Evolutionary conservation across 257 asterid genomes (phyloP).

Genomic region (Voacanga thouarsii): DNA sequence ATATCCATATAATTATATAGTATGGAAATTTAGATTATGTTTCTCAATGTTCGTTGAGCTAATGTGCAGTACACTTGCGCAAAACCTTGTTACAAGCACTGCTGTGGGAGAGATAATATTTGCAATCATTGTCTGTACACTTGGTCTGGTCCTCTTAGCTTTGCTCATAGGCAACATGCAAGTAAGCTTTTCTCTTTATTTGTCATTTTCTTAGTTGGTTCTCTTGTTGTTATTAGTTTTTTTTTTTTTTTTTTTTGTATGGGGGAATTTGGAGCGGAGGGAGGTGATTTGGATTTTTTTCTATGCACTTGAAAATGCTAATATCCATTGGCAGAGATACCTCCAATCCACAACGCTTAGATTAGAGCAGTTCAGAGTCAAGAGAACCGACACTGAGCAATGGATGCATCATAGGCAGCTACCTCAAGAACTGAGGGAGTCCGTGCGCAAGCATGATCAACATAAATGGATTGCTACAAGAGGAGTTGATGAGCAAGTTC

Average conservation of each 20-base stretch:
- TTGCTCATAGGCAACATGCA: constrained; percentile 97
- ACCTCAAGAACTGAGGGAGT: constrained; percentile 78
- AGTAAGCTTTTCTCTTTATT: constrained; percentile 35
- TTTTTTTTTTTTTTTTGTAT: too few species aligned
- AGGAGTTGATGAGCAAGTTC: constrained; percentile 87
- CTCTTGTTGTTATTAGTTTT: too few species aligned
- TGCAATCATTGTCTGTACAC: constrained; percentile 67
- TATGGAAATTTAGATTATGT: constrained; percentile 2
- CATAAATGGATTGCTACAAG: constrained; percentile 90
- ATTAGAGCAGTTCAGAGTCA: constrained; percentile 91
- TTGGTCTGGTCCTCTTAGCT: constrained; percentile 86
- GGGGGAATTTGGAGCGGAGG: neutral
- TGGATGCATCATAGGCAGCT: constrained; percentile 99
- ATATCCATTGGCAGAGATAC: constrained; percentile 56
- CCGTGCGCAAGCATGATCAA: constrained; percentile 87
- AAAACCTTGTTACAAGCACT: constrained; percentile 73
- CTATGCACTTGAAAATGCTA: neutral
- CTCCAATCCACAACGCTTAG: constrained; percentile 90
- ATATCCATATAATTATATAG: neutral
- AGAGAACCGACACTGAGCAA: constrained; percentile 85
- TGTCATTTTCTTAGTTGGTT: neutral
- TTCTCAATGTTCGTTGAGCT: neutral
- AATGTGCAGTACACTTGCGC: constrained; percentile 79
- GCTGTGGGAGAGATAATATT: constrained; percentile 71
- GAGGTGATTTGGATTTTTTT: neutral